These are phyloP conservation scores for Aspergillus phoenicis DNA, from an alignment of 2,329 filamentous ascomycete genomes.

Conservation along the genomic window DNA sequence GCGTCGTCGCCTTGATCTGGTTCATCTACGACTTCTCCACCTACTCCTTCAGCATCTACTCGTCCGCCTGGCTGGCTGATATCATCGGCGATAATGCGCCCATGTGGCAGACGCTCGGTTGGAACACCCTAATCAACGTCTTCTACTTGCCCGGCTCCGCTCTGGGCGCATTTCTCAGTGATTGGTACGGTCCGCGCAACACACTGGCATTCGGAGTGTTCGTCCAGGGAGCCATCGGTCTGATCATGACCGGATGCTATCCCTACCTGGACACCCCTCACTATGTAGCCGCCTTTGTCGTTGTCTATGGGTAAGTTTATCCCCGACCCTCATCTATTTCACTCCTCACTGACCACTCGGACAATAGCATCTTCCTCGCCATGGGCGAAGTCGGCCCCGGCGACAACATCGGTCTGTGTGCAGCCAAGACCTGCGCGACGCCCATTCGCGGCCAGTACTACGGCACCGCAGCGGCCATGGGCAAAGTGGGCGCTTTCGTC, in stretches of 20 bases:
- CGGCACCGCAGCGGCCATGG: conserved; percentile 51
- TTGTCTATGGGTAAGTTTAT: conserved; percentile 65
- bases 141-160: conserved; percentile 87
- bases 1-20: conserved; percentile 74
- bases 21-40: conserved; percentile 85
- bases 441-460: conserved; percentile 79
- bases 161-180: conserved; percentile 73
- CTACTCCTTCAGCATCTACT: conserved; percentile 87
- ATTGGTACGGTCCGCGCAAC: conserved; percentile 76
- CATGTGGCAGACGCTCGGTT: conserved; percentile 79
- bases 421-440: conserved; percentile 85
- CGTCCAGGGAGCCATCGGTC: conserved; percentile 76
- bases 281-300: conserved; percentile 74
- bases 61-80: conserved; percentile 58
- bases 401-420: conserved; percentile 86
- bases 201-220: conserved; percentile 71
- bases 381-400: conserved; percentile 83
- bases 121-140: conserved; percentile 84
- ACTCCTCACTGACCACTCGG: no score
- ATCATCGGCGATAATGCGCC: conserved; percentile 66
- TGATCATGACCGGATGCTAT: conserved; percentile 85
- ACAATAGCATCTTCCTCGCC: conserved; percentile 65
- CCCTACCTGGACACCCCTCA: conserved; percentile 64
- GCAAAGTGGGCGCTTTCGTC: conserved; percentile 69
- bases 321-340: no score